Evolutionary conservation across 345 rosid genomes (phyloP).

Genomic region (Citrus inodora): DNA sequence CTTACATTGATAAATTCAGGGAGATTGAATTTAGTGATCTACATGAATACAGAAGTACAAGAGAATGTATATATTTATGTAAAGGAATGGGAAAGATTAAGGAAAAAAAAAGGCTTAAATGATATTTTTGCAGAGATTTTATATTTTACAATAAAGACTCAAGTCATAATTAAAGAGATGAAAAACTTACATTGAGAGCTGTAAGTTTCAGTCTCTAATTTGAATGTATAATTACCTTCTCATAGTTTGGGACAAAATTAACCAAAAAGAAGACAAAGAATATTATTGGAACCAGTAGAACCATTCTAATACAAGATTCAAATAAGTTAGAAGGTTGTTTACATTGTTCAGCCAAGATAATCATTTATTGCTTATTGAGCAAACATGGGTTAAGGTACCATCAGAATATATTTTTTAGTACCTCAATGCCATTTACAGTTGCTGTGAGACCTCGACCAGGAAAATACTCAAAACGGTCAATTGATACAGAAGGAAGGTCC

Average conservation of each 20-base stretch:
- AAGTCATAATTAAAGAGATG: not conserved
- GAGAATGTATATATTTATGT: not conserved
- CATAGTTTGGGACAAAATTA: not conserved
- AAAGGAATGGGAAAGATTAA: not conserved
- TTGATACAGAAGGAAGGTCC: conserved; percentile 81
- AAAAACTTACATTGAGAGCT: not conserved
- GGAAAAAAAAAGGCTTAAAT: too few relatives aligned
- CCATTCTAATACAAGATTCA: not conserved
- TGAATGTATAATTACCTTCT: not conserved
- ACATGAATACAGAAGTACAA: not conserved
- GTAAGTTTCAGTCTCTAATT: not conserved
- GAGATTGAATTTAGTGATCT: not conserved
- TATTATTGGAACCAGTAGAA: not conserved
- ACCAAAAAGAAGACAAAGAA: not conserved
- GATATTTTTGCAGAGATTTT: not conserved
- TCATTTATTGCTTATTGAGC: not conserved
- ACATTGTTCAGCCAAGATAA: not conserved
- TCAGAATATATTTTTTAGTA: conserved; percentile 17
- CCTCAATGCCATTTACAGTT: conserved; percentile 70
- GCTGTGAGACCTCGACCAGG: conserved; percentile 97
- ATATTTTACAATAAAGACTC: not conserved
- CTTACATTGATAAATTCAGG: not conserved
- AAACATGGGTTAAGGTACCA: not conserved
- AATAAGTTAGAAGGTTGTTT: not conserved
- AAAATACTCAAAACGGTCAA: conserved; percentile 85